Evolutionary conservation across 768 basidiomycete species (phyloP), one percentile per base, ranked within the genome.

Genomic region (Tricholoma terreum): DNA sequence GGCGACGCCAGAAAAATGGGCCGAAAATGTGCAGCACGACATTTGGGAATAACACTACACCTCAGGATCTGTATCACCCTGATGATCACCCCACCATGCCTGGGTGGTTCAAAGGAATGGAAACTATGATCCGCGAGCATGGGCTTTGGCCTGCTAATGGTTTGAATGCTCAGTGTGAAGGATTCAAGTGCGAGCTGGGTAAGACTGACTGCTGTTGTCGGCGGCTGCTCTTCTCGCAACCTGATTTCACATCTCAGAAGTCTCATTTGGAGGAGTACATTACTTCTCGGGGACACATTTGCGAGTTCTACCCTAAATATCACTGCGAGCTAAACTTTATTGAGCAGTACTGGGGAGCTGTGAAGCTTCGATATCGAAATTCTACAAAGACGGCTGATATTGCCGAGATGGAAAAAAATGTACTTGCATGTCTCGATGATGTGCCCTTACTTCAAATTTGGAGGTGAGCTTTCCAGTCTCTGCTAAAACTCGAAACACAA

Each of bases 81-180:
- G 60, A 68, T 21, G 55, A 70, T 51, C 71, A 74, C 54, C 65
- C 63, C 6, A 61, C 60, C n/a, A 62, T 63, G 53, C 68, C 73
- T 12, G 68, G 71, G 12, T 65, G 59, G 63, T 76, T 75, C 61
- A 75, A 75, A 59, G 71, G 75, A 15, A 75, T 74, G 72, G 67
- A 72, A 35, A 10, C 34, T 10, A 35, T 35, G 2, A 35, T 35
- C 34, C 34, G 9, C 8, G 34, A 35, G 12, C 62, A 64, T n/a
- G 55, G 56, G 1, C 58, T 67, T 12, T 63, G 57, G 58, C 58
- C 57, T 36, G 52, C 50, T 14, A 30, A 24, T 19, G 64, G 67
- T 1, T 57, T 72, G 1, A 48, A 36, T 42, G 66, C 64, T 4
- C 62, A 69, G 48, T 71, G 69, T 55, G 42, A 50, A 22, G 55